Evolutionary conservation across 2,329 filamentous ascomycete genomes (phyloP), one percentile per base, ranked within the genome.

Genomic region (Blastomyces emzantsi): DNA sequence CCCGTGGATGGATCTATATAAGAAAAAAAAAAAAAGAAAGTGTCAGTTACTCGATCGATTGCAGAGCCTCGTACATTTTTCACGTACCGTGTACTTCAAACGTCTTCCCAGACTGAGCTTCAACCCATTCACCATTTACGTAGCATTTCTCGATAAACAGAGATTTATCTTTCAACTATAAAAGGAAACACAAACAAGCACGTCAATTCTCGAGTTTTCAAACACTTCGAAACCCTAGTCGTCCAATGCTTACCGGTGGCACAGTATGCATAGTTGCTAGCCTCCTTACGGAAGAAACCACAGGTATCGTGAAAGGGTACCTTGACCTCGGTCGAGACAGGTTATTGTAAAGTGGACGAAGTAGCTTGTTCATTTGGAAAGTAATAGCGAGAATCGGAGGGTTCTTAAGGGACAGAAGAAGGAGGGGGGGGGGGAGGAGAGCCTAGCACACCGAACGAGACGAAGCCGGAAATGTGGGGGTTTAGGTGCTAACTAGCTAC

Each of bases 61-160:
- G 30, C 9, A 25, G 11, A 15, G 33, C 28, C 17, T 13, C 13
- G 33, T 61, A 36, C 51, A 19, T 19, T 25, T 13, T 19, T 17
- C 22, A 47, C 19, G n/a, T 52, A 88, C 87, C 88, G 67, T 85
- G 82, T 65, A 97, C 90, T 74, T 94, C 87, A 76, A 97, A 99
- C 56, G 91, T 96, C 83, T 95, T 87, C 73, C 91, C 90, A 0
- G 91, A 96, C 72, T 86, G 85, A 69, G 93, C 90, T 70, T 84
- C 83, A 66, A 95, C 85, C 90, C 92, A 99, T 83, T 96, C 84
- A 72, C 94, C 94, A 74, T 99, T 93, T 72, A 97, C 87, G 73
- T 93, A 97, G 71, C 86, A 79, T 73, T 92, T 85, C 69, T 88
- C 85, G 80, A 95, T 97, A 71, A 97, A 85, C 65, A 99, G 84